Base-by-base conservation (phyloP, 208 protist species). In the Leishmania tropica region DNA sequence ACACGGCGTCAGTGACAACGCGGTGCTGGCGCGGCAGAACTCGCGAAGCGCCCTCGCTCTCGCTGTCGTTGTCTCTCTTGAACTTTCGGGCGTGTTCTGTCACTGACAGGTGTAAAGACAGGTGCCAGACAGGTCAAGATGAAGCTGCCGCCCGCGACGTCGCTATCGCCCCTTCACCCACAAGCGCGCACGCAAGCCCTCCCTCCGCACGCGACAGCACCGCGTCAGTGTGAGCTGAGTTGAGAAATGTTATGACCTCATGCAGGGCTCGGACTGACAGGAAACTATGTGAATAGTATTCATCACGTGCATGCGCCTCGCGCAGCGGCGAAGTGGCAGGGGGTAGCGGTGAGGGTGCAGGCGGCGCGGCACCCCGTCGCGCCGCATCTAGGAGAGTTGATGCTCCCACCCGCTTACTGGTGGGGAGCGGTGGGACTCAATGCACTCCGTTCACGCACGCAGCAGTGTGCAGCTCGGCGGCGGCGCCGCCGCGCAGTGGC, bases 341-440 rank as follows among this genome's bases (percentile, higher is more conserved):
- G 11, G 6, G 54, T n/a, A 60, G 15, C 40, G n/a, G 28, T 3
- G 8, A 7, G 6, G 28, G 2, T 1, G n/a, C 5, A 7, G 6
- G 2, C 2, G 19, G 42, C 42, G n/a, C 67, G 15, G 67, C 42
- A 51, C 78, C 80, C 78, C 73, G 48, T 53, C 48, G 48, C 48
- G 48, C 48, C 48, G 48, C 48, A 53, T 53, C 48, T 53, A 53
- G 80, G 80, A 78, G 80, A 73, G 80, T 83, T 83, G 80, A 83
- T 83, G 80, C 80, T 75, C 80, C 80, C 53, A 67, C 53, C 45
- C 80, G 74, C 80, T 47, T 74, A 83, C 74, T 48, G 7, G 62
- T 24, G 65, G 56, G 56, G 74, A 40, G 28, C 80, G 80, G 80
- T 31, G 48, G 80, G 80, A 78, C 80, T 83, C 80, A 83, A 83